phyloP scores from a whole-genome alignment of 2,329 filamentous ascomycete species.

The Pestalotiopsis sp. region DNA sequence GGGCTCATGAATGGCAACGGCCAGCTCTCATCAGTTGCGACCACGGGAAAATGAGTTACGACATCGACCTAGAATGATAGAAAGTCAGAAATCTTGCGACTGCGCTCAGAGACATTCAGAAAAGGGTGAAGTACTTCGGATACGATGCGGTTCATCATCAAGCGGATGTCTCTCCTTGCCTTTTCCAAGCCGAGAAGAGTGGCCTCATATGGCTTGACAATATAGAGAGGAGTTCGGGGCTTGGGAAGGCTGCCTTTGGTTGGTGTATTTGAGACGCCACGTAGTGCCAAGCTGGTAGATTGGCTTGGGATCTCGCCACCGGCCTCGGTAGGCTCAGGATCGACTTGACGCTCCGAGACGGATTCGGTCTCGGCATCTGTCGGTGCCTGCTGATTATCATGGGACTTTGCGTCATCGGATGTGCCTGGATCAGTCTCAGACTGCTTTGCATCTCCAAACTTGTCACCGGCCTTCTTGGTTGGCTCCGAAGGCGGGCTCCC shows the following conservation, averaged over 20 bases:
- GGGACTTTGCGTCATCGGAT: no score
- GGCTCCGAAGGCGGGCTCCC: neutral
- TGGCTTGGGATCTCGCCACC: neutral
- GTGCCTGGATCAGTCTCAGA: neutral
- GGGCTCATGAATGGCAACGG: conserved; percentile 1
- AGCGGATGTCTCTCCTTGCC: neutral
- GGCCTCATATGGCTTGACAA: neutral
- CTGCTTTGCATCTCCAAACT: neutral
- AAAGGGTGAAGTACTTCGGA: neutral
- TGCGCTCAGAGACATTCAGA: neutral
- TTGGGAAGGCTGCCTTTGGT: neutral
- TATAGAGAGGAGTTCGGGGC: neutral
- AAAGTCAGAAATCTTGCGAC: neutral
- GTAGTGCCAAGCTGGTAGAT: neutral
- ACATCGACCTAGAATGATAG: neutral
- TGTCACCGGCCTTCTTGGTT: neutral
- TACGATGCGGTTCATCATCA: conserved; percentile 5
- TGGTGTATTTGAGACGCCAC: neutral
- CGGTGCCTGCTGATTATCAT: no score
- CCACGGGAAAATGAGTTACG: neutral
- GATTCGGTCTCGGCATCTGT: no score
- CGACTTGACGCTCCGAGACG: no score
- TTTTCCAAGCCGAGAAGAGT: neutral
- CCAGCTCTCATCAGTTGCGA: conserved; percentile 4
- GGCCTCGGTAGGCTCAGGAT: neutral